A percentile compares a stretch with the other conserved stretches of the same genome.
Conservation (phyloP, 2,329 filamentous ascomycete species). For the Aureobasidium mangrovei region DNA sequence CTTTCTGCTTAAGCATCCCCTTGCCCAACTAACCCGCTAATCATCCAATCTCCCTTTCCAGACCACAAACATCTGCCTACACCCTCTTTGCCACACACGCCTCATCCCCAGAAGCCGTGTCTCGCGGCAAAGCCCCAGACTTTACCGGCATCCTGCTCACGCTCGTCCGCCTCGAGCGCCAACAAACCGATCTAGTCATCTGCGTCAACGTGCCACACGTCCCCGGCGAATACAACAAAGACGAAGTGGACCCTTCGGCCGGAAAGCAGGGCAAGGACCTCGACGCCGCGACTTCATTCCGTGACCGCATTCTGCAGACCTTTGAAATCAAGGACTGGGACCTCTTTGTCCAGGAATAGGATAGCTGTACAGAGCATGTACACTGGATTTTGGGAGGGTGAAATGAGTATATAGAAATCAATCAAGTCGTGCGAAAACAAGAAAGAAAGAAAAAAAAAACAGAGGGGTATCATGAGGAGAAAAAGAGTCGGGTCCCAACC, state of each 20-base stretch:
- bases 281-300: constrained; percentile 51
- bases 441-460: neutral
- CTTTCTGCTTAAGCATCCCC: neutral
- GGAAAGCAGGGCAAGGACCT: constrained; percentile 60
- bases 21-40: neutral
- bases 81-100: constrained; percentile 56
- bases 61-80: constrained; percentile 51
- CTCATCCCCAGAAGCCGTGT: constrained; percentile 23
- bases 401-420: neutral
- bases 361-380: neutral
- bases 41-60: constrained; percentile 18
- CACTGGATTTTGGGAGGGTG: neutral
- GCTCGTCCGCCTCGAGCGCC: constrained; percentile 64
- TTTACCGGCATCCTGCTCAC: constrained; percentile 66
- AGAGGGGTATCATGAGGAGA: neutral
- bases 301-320: constrained; percentile 62
- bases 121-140: constrained; percentile 33
- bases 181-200: constrained; percentile 73
- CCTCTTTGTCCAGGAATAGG: constrained; percentile 48
- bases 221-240: constrained; percentile 61
- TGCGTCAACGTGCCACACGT: constrained; percentile 84
- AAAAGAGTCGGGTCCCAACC: neutral
- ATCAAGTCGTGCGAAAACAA: too few species aligned
- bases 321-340: constrained; percentile 76
- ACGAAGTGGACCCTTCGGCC: constrained; percentile 59